Percentiles rank a stretch among this genome's conserved stretches.
Evolutionary conservation across 192 early-diverging fungal genomes (phyloP).

Genomic region (Umbelopsis sp.): DNA sequence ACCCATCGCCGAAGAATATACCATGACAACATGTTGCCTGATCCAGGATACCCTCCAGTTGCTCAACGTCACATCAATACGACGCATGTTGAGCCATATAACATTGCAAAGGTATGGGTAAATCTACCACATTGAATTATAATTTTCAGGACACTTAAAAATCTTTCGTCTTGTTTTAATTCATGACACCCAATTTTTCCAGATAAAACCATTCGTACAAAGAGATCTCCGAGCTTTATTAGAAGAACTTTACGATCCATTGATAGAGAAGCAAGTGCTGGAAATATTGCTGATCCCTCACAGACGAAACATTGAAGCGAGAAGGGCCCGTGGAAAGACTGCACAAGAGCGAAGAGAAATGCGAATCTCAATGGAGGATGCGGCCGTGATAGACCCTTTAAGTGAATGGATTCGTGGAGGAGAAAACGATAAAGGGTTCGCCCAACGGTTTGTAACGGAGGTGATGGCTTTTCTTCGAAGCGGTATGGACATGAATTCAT

Average conservation of each 20-base stretch:
- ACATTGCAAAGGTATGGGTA: slow-evolving; percentile 21
- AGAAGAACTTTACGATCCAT: slow-evolving; percentile 21
- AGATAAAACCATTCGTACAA: slow-evolving; percentile 17
- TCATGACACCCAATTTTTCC: background rate
- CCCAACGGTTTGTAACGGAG: slow-evolving; percentile 16
- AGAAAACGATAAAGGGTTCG: background rate
- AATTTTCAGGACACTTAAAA: background rate
- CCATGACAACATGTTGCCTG: background rate
- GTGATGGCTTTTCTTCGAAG: slow-evolving; percentile 23
- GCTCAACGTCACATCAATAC: slow-evolving; percentile 1
- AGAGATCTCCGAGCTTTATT: slow-evolving; percentile 15
- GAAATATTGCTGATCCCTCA: slow-evolving; percentile 21
- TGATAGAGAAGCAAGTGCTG: slow-evolving; percentile 19
- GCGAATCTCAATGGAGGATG: slow-evolving; percentile 19
- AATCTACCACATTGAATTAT: background rate
- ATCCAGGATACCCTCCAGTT: background rate
- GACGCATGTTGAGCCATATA: slow-evolving; percentile 22
- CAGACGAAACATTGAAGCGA: slow-evolving; percentile 1
- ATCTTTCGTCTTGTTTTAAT: background rate
- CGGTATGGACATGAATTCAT: slow-evolving; percentile 11
- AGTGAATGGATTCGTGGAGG: slow-evolving; percentile 25
- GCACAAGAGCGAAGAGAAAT: background rate
- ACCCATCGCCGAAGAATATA: slow-evolving; percentile 17
- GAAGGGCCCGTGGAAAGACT: background rate
- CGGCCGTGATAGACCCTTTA: slow-evolving; percentile 2